Base-by-base conservation (phyloP, 371 early-diverging fungal genomes). In the Basidiobolus meristosporus region DNA sequence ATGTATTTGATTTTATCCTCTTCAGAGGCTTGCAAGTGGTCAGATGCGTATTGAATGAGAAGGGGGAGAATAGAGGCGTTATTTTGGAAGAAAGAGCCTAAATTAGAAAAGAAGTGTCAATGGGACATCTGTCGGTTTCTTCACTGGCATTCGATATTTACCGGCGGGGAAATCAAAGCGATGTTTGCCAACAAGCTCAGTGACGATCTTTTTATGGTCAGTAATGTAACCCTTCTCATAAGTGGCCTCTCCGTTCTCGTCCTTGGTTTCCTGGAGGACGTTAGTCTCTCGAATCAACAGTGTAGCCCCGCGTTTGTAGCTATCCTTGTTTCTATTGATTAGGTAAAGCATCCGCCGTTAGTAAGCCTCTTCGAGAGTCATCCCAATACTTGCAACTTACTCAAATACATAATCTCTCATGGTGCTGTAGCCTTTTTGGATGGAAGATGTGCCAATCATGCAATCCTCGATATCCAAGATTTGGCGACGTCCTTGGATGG, bases 381-480 rank as follows among this genome's bases (percentile, higher is more conserved):
- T n/a, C n/a, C n/a, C n/a, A n/a, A n/a, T n/a, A n/a, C n/a, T n/a
- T n/a, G n/a, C 12, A 3, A 18, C 18, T 15, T 6, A 29, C n/a
- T 17, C 6, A 6, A 9, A 10, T 14, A 36, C 43, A n/a, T 20
- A 7, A 11, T 35, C 29, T 26, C 43, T 12, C 5, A 22, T 28
- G 7, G 9, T n/a, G 29, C 19, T 14, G 19, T 21, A 52, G 40
- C 62, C 74, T 5, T 44, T 54, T 21, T 70, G 64, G 31, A 74
- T 56, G 6, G 59, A 52, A 7, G 68, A 61, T 1, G 71, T 68
- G 5, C 60, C 73, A 35, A 77, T 60, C 7, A 58, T 51, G 47
- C 77, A 77, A n/a, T 63, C 55, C 35, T 70, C 71, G 22, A 77
- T 63, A 47, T 77, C 74, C 41, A 77, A 40, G 9, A 75, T 66